Base-by-base conservation (phyloP, 805 yeast genomes). In the Sungouiozyma intestinalis region DNA sequence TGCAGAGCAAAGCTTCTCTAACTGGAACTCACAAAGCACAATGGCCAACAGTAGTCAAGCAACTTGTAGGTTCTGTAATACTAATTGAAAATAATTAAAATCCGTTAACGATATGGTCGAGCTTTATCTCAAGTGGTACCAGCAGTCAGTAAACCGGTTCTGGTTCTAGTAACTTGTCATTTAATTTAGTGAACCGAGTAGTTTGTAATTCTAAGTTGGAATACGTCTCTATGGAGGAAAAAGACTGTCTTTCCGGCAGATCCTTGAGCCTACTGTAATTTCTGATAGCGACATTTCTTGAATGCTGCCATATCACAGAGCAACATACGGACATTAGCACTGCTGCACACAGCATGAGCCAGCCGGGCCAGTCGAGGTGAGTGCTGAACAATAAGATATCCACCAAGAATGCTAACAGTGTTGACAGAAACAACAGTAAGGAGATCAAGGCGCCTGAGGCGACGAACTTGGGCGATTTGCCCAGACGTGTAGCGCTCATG, bases 321-420 rank as follows among this genome's bases (percentile, higher is more conserved):
- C 85, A 78, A 21, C 76, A 69, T 1, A 80, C 48, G 0, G 90
- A 81, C 37, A 79, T 68, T 27, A 80, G 58, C 2, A 81, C 73
- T 0, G 92, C 75, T 1, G 90, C 74, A 0, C 76, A 77, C 19
- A 88, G 64, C 45, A 84, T 73, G 40, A 82, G 65, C 97, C 97
- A 90, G 19, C 95, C 95, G 36, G 81, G 73, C 79, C 86, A 87
- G 41, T 76, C 72, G 42, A 90, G 64, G 54, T 78, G 77, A 2
- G 88, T 84, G 1, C 80, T 72, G 53, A 90, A 90, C 40, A 90
- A 60, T 34, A 88, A 60, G 33, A 88, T 74, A 58, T 90, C 97
- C 3, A 85, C 85, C 45, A 88, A 64, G 49, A 90, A 84, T 5
- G 88, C 79, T 40, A 90, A 66, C 39, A 88, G 62, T 1, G 84